Evolutionary conservation across 1,284 basidiomycete species (phyloP).

Genomic region (Boletus semigastroideus): DNA sequence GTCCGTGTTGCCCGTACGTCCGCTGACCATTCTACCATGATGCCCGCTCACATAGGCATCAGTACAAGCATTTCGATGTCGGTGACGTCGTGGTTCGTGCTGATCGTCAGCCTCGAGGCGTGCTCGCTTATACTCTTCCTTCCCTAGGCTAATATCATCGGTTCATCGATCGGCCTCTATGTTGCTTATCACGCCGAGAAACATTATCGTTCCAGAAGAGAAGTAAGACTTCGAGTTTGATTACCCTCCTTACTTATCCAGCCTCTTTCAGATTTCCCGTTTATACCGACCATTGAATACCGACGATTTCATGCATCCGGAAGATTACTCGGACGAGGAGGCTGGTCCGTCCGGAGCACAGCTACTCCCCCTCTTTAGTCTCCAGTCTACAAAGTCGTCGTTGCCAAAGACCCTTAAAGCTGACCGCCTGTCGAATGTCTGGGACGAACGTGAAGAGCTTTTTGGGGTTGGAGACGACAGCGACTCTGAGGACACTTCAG

Average conservation of each 20-base stretch:
- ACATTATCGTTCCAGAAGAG: constrained; percentile 73
- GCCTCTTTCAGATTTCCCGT: constrained; percentile 56
- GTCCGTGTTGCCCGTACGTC: constrained; percentile 68
- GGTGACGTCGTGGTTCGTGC: constrained; percentile 71
- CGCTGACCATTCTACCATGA: not conserved
- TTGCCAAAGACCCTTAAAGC: constrained; percentile 29
- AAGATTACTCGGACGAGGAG: constrained; percentile 51
- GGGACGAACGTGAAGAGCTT: constrained; percentile 76
- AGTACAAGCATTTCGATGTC: constrained; percentile 79
- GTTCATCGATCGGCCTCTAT: constrained; percentile 72
- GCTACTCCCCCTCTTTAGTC: constrained; percentile 53
- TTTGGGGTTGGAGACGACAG: constrained; percentile 65
- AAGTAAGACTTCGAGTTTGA: constrained; percentile 47
- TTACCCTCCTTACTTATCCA: not conserved
- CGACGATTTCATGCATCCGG: constrained; percentile 51
- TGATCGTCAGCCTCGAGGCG: constrained; percentile 9
- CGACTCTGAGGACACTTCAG: constrained; percentile 15
- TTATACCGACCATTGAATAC: constrained; percentile 69
- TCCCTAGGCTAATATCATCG: constrained; percentile 77
- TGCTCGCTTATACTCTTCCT: constrained; percentile 9
- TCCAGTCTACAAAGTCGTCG: constrained; percentile 23
- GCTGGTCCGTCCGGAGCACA: constrained; percentile 44
- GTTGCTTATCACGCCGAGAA: constrained; percentile 66
- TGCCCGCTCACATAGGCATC: constrained; percentile 3
- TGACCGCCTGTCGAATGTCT: constrained; percentile 56